These are phyloP conservation scores for Pharus latifolius DNA, from an alignment of 176 grass and related monocot genomes.

Conservation along the genomic window DNA sequence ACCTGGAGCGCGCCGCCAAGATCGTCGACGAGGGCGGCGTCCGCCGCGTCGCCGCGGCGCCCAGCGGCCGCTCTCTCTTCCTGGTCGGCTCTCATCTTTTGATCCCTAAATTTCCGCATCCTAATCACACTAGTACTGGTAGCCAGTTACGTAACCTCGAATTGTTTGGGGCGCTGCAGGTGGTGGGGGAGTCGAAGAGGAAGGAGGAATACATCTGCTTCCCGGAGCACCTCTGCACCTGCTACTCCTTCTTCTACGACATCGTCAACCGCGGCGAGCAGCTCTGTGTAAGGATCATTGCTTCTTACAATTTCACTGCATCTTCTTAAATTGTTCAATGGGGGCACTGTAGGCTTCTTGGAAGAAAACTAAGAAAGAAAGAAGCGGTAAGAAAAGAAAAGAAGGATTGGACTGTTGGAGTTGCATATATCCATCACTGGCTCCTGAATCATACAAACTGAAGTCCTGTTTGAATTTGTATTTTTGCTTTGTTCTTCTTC, in stretches of 20 bases:
- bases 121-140: not conserved
- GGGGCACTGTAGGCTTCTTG: not conserved
- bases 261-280: slow-evolving; percentile 72
- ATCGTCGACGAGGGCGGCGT: slow-evolving; percentile 87
- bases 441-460: not conserved
- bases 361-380: not conserved
- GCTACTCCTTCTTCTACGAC: slow-evolving; percentile 97
- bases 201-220: slow-evolving; percentile 97
- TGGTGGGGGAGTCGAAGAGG: slow-evolving; percentile 82
- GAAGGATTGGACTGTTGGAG: not conserved
- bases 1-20: slow-evolving; percentile 74
- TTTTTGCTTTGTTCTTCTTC: not conserved
- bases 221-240: slow-evolving; percentile 84
- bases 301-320: not conserved
- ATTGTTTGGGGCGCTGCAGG: slow-evolving; percentile 27
- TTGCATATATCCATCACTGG: not conserved
- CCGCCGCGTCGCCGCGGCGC: slow-evolving; percentile 46
- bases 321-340: not conserved
- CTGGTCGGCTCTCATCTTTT: slow-evolving; percentile 24
- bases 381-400: not conserved
- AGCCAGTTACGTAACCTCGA: not conserved
- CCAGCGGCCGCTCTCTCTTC: slow-evolving; percentile 79
- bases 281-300: slow-evolving; percentile 44
- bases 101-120: not conserved
- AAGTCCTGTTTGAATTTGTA: not conserved